Conservation (phyloP, 2,329 filamentous ascomycete species). For the Tolypocladium tundrense region DNA sequence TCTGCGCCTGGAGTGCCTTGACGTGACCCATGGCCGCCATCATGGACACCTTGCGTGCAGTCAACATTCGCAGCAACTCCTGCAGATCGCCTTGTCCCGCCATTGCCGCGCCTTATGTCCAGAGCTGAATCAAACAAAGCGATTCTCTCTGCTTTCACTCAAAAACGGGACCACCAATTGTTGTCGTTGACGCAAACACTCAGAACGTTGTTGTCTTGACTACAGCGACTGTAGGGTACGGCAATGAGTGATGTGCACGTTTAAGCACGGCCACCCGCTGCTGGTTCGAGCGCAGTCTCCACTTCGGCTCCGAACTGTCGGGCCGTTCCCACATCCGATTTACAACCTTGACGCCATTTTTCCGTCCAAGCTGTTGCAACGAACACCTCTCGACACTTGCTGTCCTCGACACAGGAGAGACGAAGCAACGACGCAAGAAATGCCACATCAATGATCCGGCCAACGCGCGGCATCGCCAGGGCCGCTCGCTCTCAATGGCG, state of each 20-base stretch:
- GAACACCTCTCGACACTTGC: background rate
- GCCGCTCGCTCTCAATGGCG: slow-evolving; percentile 14
- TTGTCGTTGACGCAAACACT: background rate
- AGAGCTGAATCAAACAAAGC: background rate
- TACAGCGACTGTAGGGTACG: background rate
- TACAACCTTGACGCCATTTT: slow-evolving; percentile 2
- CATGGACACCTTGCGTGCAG: slow-evolving; percentile 47
- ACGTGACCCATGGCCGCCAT: slow-evolving; percentile 49
- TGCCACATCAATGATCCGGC: slow-evolving; percentile 17
- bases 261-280: too few relatives aligned
- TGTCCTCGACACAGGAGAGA: background rate
- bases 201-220: background rate
- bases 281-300: background rate
- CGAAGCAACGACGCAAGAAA: slow-evolving; percentile 1
- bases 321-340: slow-evolving; percentile 8
- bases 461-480: slow-evolving; percentile 15
- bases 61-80: slow-evolving; percentile 50
- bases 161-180: background rate
- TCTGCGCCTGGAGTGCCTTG: slow-evolving; percentile 44
- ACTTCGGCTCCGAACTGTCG: slow-evolving; percentile 6
- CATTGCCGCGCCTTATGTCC: slow-evolving; percentile 24
- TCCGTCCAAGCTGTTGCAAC: background rate
- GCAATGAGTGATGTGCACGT: background rate
- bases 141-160: background rate
- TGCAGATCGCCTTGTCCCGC: slow-evolving; percentile 48